Conservation (phyloP, 2,329 filamentous ascomycete genomes). For the Fusarium subtropicale region DNA sequence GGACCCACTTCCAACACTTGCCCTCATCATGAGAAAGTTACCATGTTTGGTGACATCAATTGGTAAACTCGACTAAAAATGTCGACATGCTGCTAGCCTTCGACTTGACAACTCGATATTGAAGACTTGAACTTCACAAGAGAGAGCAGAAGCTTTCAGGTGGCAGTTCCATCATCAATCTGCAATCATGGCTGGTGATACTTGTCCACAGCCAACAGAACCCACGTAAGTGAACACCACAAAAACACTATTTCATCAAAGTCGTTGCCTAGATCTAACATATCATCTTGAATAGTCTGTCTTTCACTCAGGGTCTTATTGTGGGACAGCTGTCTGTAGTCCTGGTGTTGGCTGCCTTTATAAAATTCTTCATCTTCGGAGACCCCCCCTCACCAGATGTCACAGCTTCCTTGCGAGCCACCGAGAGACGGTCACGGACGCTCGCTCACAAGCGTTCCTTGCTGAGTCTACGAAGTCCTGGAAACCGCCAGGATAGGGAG, state of each 20-base stretch:
- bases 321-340: constrained; percentile 94
- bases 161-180: background rate
- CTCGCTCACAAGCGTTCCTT: constrained; percentile 81
- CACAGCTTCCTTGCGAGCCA: constrained; percentile 79
- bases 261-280: constrained; percentile 16
- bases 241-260: constrained; percentile 14
- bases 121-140: background rate
- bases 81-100: constrained; percentile 6
- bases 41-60: constrained; percentile 33
- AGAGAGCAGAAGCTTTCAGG: background rate
- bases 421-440: constrained; percentile 78
- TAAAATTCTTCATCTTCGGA: constrained; percentile 99
- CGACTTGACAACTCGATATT: background rate
- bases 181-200: constrained; percentile 54
- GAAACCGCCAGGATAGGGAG: constrained; percentile 55
- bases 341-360: constrained; percentile 90
- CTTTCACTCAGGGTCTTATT: constrained; percentile 93
- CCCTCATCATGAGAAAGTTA: constrained; percentile 24
- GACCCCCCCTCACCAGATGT: constrained; percentile 88
- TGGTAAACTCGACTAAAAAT: constrained; percentile 5
- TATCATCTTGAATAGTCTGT: constrained; percentile 66
- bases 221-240: constrained; percentile 53
- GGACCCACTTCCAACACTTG: constrained; percentile 16
- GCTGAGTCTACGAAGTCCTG: constrained; percentile 68
- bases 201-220: constrained; percentile 58